Base-by-base conservation (phyloP, 768 basidiomycete genomes). In the Boletus pseudo-olivaceus region DNA sequence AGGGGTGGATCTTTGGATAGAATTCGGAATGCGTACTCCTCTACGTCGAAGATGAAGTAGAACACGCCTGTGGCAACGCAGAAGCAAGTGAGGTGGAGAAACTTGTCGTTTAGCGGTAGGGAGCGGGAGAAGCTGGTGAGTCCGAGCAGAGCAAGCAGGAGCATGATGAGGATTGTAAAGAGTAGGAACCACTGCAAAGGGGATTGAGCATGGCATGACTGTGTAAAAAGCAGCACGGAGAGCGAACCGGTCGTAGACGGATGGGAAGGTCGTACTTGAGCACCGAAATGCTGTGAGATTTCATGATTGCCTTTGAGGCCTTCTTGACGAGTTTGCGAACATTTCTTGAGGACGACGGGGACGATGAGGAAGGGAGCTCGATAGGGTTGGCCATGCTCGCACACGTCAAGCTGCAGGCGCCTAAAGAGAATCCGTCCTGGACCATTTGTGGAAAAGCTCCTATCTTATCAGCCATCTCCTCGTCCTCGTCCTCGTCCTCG, bases 21-120 rank as follows among this genome's bases (percentile, higher is more conserved):
- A 41, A 33, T 23, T 29, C 9, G 4, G 14, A 44, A 39, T 29
- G 73, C 88, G 67, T 61, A 93, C 90, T 93, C 91, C 55, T 93
- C 91, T 9, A 91, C 84, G 62, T 93, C 91, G 33, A 90, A 79
- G 44, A 93, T 89, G 64, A 92, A 93, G 71, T 91, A 93, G 69
- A 93, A 93, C 7, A 92, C 81, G 4, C 73, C 84, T 0, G 90
- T 93, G 2, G 90, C 88, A 26, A 88, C 57, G 50, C 76, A 76
- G 54, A 93, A 87, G 68, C 88, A 91, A 11, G 88, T 60, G 64
- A 93, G 90, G 63, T 88, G 91, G 27, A 91, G 72, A 15, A 92
- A 66, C 70, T 91, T 91, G 79, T 87, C 86, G 64, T 90, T 89
- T 17, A 92, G 64, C 1, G 88, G 88, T 23, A 91, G 65, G 11